Conservation (phyloP, 768 basidiomycete species). For the Lactarius vividus region DNA sequence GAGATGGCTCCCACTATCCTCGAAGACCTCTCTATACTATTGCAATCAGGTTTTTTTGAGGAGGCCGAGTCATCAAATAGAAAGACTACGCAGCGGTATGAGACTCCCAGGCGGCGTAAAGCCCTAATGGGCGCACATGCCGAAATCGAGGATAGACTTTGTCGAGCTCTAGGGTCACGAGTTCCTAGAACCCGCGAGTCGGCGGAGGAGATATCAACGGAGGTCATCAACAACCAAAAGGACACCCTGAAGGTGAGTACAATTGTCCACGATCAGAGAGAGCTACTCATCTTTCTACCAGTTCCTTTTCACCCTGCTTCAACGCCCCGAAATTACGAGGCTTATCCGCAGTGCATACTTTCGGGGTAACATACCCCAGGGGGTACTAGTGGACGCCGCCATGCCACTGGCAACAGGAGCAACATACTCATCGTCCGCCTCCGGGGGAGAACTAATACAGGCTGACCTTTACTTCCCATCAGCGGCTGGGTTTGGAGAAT, state of each 20-base stretch:
- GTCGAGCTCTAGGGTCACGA: not conserved
- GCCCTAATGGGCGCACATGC: not conserved
- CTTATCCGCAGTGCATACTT: constrained; percentile 13
- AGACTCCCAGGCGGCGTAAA: not conserved
- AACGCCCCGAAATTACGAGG: not conserved
- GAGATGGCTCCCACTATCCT: constrained; percentile 5
- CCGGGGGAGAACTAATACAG: not conserved
- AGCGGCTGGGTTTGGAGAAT: constrained; percentile 11
- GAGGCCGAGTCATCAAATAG: not conserved
- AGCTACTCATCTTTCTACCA: not conserved
- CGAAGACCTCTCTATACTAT: constrained; percentile 2
- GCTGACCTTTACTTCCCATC: constrained; percentile 20
- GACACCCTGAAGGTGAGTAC: constrained; percentile 1
- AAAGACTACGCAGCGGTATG: not conserved
- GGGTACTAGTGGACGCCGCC: not conserved
- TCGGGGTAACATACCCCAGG: constrained; percentile 13
- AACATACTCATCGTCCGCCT: not conserved
- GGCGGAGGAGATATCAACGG: not conserved
- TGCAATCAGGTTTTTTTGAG: constrained; percentile 5
- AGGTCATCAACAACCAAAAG: not conserved
- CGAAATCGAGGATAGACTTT: constrained; percentile 7
- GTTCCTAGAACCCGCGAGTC: constrained; percentile 5
- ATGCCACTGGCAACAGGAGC: not conserved
- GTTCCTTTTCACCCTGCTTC: not conserved
- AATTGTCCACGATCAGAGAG: not conserved